Evolutionary conservation across 345 rosid genomes (phyloP).

Genomic region (Kandelia obovata): DNA sequence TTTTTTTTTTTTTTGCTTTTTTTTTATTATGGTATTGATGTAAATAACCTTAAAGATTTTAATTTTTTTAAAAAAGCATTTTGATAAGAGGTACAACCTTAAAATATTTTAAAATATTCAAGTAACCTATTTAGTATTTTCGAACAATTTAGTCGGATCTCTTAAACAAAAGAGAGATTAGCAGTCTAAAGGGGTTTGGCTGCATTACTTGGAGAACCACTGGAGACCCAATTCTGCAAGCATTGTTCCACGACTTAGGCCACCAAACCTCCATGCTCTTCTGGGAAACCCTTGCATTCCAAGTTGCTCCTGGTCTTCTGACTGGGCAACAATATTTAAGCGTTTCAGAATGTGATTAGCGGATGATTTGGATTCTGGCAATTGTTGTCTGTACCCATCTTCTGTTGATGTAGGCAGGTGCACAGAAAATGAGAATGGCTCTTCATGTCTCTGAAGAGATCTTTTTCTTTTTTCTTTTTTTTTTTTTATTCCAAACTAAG

Average conservation of each 20-base stretch:
- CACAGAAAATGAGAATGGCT: conserved; percentile 4
- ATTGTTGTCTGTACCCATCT: background rate
- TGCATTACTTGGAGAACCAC: conserved; percentile 57
- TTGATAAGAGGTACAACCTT: too few relatives aligned
- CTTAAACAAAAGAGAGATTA: too few relatives aligned
- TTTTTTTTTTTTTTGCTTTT: too few relatives aligned
- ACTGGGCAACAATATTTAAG: too few relatives aligned
- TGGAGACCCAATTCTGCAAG: conserved; percentile 64
- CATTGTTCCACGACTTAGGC: conserved; percentile 63
- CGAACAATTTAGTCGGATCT: too few relatives aligned
- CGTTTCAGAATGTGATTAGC: background rate
- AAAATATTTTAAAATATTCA: too few relatives aligned
- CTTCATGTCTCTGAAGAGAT: conserved; percentile 5
- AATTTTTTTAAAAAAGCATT: too few relatives aligned
- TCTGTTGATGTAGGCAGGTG: background rate
- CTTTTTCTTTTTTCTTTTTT: background rate
- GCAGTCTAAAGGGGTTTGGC: too few relatives aligned
- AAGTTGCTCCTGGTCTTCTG: conserved; percentile 7
- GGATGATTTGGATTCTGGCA: background rate
- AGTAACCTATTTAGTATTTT: too few relatives aligned
- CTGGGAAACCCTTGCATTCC: conserved; percentile 40
- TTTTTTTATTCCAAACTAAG: too few relatives aligned
- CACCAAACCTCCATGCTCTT: conserved; percentile 75
- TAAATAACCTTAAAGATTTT: too few relatives aligned
- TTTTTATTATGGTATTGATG: too few relatives aligned